Base-by-base conservation (phyloP, 192 early-diverging fungal genomes). In the Coemansia aciculifera region DNA sequence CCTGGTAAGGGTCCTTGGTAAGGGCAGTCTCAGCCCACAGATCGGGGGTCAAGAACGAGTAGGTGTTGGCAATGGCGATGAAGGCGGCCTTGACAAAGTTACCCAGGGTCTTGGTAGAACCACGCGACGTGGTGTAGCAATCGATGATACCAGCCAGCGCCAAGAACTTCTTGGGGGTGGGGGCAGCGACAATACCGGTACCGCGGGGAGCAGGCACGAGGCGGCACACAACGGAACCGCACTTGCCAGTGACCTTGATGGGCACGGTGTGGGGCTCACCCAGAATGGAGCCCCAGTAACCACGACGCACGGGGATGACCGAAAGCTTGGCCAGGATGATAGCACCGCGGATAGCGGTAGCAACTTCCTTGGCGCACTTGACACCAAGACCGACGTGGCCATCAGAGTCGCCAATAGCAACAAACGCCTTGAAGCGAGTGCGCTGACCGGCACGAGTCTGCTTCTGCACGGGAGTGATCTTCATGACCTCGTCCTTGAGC, bases 331-430 rank as follows among this genome's bases (percentile, higher is more conserved):
- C 96, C 69, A 98, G 90, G 87, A 96, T 94, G 78, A 98, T 96
- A 84, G 94, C 97, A 84, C 97, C 97, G 78, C 94, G 94, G 81
- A 98, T 98, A 66, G 97, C 93, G 63, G 93, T 94, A 84, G 97
- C 97, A 52, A 98, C 97, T 86, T 98, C 97, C 93, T 97, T 98
- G 84, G 97, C 95, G 91, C 97, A 98, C 91, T 98, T 98, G 87
- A 98, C 97, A 84, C 97, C 97, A 56, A 98, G 89, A 91, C 97
- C 97, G 77, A 97, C 94, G 88, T 98, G 97, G 66, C 97, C 97
- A 84, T 97, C 87, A 64, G 78, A 85, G 89, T 98, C 96, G 86
- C 96, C 96, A 77, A 98, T 94, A 87, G 96, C 93, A 70, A 98
- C 96, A 79, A 96, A 98, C 74, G 96, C 96, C 94, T 98, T 98